Evolutionary conservation across 176 grass and related monocot genomes (phyloP).

Genomic region (Themeda triandra): DNA sequence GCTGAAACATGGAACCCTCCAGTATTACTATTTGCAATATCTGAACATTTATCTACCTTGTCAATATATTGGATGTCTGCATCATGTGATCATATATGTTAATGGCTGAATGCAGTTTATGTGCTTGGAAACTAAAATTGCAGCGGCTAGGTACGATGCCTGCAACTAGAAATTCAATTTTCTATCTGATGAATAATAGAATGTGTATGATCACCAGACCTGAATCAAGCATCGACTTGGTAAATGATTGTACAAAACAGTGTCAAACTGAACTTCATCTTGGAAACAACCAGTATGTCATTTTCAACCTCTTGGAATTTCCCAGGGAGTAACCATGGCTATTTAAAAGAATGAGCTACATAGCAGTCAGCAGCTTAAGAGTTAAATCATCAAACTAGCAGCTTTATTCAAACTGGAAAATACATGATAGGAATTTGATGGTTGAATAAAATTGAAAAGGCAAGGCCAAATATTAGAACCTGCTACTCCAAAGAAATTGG

Average conservation of each 20-base stretch:
- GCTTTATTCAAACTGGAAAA: no score
- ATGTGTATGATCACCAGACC: constrained; percentile 40
- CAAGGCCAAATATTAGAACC: no score
- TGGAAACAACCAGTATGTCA: constrained; percentile 54
- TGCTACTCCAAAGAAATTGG: no score
- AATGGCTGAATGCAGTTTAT: constrained; percentile 73
- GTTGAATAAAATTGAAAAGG: no score
- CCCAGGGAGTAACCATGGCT: constrained; percentile 14
- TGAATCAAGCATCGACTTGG: constrained; percentile 86
- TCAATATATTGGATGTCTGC: constrained; percentile 45
- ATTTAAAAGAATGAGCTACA: not conserved
- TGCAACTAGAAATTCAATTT: not conserved
- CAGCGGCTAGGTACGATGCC: constrained; percentile 3
- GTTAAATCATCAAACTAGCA: no score
- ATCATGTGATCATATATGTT: constrained; percentile 80
- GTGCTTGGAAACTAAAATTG: constrained; percentile 50
- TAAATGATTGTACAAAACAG: constrained; percentile 81
- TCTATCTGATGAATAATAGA: constrained; percentile 3
- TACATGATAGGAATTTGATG: no score
- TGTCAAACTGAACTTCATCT: constrained; percentile 58
- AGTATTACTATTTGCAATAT: not conserved
- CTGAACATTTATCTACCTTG: no score
- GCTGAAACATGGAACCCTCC: not conserved
- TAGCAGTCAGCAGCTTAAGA: not conserved
- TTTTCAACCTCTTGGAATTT: constrained; percentile 71